Conservation (phyloP, 2,329 filamentous ascomycete species). For the Penicillium vulpinum region DNA sequence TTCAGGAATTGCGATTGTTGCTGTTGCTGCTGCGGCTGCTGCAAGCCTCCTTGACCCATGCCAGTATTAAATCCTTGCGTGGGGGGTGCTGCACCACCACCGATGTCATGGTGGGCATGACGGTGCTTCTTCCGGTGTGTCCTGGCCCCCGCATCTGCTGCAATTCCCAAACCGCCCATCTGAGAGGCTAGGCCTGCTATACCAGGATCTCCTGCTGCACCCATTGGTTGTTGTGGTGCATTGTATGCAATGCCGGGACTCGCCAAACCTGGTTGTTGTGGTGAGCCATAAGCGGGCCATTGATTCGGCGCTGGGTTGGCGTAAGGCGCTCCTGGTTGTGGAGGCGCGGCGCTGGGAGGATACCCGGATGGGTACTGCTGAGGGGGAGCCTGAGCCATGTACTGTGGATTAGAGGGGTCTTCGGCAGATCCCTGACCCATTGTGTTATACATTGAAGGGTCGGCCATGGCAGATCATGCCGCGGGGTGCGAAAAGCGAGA, state of each 20-base stretch:
- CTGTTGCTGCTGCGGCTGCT: constrained; percentile 50
- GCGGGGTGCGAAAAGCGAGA: constrained; percentile 11
- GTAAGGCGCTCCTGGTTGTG: constrained; percentile 41
- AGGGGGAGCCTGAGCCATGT: constrained; percentile 46
- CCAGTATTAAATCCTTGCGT: constrained; percentile 72
- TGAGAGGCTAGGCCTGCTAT: constrained; percentile 58
- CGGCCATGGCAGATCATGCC: constrained; percentile 44
- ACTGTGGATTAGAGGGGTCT: constrained; percentile 56
- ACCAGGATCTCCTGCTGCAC: constrained; percentile 29
- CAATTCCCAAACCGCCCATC: constrained; percentile 75
- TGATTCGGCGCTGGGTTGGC: constrained; percentile 35
- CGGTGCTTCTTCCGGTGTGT: constrained; percentile 83
- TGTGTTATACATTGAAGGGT: constrained; percentile 44
- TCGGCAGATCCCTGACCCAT: constrained; percentile 45
- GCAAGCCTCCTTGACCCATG: constrained; percentile 59
- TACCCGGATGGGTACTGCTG: constrained; percentile 52
- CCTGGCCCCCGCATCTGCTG: constrained; percentile 49
- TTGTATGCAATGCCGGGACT: constrained; percentile 31
- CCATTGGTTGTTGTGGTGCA: constrained; percentile 28
- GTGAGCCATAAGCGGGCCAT: constrained; percentile 33
- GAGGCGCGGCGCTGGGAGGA: constrained; percentile 38
- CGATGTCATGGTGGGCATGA: constrained; percentile 85
- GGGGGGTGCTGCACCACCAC: constrained; percentile 55
- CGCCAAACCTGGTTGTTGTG: constrained; percentile 28
- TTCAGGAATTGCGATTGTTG: constrained; percentile 62